Evolutionary conservation across 176 grass and related monocot species (phyloP).

Genomic region (Saccharum spontaneum): DNA sequence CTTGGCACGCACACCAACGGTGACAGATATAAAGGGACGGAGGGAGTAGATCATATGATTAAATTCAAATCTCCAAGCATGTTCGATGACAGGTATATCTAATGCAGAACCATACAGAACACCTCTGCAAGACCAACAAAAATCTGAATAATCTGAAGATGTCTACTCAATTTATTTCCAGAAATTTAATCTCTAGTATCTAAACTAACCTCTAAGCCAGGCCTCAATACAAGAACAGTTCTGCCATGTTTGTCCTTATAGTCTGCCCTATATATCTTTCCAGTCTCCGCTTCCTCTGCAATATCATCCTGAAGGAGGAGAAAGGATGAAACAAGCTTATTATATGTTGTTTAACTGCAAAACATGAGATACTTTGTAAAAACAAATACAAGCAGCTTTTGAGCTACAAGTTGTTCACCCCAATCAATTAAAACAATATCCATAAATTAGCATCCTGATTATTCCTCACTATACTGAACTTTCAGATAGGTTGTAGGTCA

Average conservation of each 20-base stretch:
- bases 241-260: slow-evolving; percentile 78
- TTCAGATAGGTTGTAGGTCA: not conserved
- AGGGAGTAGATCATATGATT: not conserved
- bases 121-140: not conserved
- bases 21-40: no score
- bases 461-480: not conserved
- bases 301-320: slow-evolving; percentile 58
- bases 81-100: not conserved
- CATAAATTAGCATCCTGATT: not conserved
- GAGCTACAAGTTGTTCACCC: not conserved
- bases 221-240: slow-evolving; percentile 81
- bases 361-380: slow-evolving; percentile 1
- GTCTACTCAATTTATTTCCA: slow-evolving; percentile 10
- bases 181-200: not conserved
- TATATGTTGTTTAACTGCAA: not conserved
- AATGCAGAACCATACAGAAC: slow-evolving; percentile 4
- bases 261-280: slow-evolving; percentile 81
- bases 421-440: not conserved
- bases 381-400: not conserved
- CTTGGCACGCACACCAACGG: no score
- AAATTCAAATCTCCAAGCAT: slow-evolving; percentile 1
- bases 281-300: slow-evolving; percentile 67
- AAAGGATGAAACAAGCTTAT: slow-evolving; percentile 18
- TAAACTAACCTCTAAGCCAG: slow-evolving; percentile 66
- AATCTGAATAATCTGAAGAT: not conserved